Evolutionary conservation across 1,139 yeast species (phyloP), one percentile per base, ranked within the genome.

Genomic region (Hansenula lynferdii): DNA sequence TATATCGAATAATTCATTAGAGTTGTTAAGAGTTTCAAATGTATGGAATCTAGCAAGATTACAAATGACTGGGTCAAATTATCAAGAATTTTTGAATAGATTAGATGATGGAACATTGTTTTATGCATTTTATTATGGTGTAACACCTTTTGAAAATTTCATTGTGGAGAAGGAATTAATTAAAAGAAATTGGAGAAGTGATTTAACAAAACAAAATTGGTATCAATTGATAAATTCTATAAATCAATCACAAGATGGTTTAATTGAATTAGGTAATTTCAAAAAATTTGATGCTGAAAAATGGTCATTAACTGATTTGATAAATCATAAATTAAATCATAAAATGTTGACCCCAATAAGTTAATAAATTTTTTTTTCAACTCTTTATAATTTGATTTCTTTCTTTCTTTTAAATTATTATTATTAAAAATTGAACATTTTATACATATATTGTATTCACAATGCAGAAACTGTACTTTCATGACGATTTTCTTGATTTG

Each of bases 101-200:
- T 50, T 62, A 20, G 70, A 64, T 37, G 65, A 69, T 14, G 65
- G 70, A 40, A 76, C 76, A 4, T 61, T 79, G 35, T 80, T 80
- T 49, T 80, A 69, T 55, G 85, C 82, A 4, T 76, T 65, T 50
- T 80, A 77, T 50, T 78, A 69, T 54, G 80, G 80, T 2, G 56
- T 72, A 31, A 71, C 81, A 1, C 75, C 73, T 12, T 59, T 64
- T 39, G 82, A 76, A 51, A 65, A 65, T 25, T 46, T 45, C n/a
- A 41, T 60, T 8, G 61, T 64, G 3, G 48, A 54, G 14, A 16
- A 50, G 12, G 57, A 60, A n/a, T 48, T 67, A 31, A 41, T 44
- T n/a, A 41, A 52, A 34, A 56, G 65, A 36, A 59, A 61, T 34
- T 67, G 71, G 70, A 54, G 49, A 31, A 38, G 48, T 36, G 51